Conservation (phyloP, 2,329 filamentous ascomycete genomes). For the Exophiala viscosa region DNA sequence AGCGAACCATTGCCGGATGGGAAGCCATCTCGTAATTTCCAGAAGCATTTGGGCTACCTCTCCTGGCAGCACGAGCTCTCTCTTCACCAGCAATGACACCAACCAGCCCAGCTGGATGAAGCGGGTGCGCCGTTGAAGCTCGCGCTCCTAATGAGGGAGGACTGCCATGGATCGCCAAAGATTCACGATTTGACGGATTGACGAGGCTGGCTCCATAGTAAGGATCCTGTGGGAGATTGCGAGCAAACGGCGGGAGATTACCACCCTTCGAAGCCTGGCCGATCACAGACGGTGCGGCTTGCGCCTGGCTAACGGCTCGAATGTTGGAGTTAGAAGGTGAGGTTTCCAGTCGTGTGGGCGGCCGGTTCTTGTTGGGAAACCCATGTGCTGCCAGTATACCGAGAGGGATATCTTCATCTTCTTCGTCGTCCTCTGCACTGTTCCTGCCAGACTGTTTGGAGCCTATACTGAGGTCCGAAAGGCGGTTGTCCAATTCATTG, state of each 20-base stretch:
- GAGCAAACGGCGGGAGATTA: conserved; percentile 74
- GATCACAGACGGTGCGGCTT: conserved; percentile 58
- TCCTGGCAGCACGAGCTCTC: conserved; percentile 69
- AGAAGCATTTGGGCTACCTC: conserved; percentile 70
- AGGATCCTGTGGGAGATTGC: conserved; percentile 77
- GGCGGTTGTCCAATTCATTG: conserved; percentile 33
- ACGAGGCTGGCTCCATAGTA: conserved; percentile 77
- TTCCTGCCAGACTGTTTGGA: conserved; percentile 39
- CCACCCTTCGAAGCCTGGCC: conserved; percentile 41
- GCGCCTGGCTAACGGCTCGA: conserved; percentile 33
- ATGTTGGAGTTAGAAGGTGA: conserved; percentile 71
- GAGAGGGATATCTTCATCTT: conserved; percentile 83
- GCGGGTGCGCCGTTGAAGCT: conserved; percentile 26
- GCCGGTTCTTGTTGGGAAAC: conserved; percentile 74
- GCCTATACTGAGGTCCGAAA: conserved; percentile 34
- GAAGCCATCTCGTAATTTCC: conserved; percentile 35
- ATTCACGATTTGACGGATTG: conserved; percentile 68
- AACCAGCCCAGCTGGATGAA: conserved; percentile 73
- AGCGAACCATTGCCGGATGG: conserved; percentile 35
- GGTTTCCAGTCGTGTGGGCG: conserved; percentile 63
- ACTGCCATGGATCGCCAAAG: conserved; percentile 60
- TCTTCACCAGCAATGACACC: conserved; percentile 87
- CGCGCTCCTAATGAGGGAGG: conserved; percentile 16
- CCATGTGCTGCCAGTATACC: conserved; percentile 85
- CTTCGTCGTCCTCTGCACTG: conserved; percentile 54